Evolutionary conservation across 495 filamentous ascomycete species (phyloP).

Genomic region (Hypomontagnella monticulosa): DNA sequence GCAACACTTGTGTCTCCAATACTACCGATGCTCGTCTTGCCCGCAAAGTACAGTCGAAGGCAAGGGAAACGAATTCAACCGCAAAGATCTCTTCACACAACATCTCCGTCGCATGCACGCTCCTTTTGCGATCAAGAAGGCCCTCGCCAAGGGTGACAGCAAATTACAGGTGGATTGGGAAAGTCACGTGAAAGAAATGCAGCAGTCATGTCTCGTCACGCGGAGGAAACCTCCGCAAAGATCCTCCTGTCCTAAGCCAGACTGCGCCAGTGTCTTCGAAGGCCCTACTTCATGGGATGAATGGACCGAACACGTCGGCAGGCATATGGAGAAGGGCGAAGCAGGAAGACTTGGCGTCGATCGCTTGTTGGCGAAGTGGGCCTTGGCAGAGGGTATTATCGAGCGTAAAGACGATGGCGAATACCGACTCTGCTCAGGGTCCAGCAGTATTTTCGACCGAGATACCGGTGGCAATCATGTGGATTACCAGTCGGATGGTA

Average conservation of each 20-base stretch:
- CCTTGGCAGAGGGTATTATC: constrained; percentile 66
- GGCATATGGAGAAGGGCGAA: constrained; percentile 80
- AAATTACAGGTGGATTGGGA: constrained; percentile 66
- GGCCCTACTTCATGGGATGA: constrained; percentile 83
- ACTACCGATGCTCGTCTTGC: constrained; percentile 83
- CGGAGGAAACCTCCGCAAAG: constrained; percentile 72
- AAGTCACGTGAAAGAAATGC: constrained; percentile 66
- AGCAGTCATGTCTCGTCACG: constrained; percentile 73
- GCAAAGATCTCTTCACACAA: constrained; percentile 95
- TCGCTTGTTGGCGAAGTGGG: constrained; percentile 62
- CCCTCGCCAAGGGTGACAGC: constrained; percentile 60
- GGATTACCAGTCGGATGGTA: constrained; percentile 43
- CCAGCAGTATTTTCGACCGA: constrained; percentile 39
- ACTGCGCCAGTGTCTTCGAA: constrained; percentile 74
- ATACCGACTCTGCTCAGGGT: constrained; percentile 57
- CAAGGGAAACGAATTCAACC: constrained; percentile 75
- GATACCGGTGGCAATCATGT: constrained; percentile 42
- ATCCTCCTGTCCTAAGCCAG: constrained; percentile 73
- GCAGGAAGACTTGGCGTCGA: constrained; percentile 62
- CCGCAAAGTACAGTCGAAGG: constrained; percentile 68
- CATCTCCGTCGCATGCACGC: constrained; percentile 94
- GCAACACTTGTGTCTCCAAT: constrained; percentile 85
- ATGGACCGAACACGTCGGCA: constrained; percentile 91
- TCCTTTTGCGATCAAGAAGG: constrained; percentile 60
- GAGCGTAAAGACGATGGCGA: constrained; percentile 60